Evolutionary conservation across 2,329 filamentous ascomycete species (phyloP).

Genomic region (Calonectria henricotiae): DNA sequence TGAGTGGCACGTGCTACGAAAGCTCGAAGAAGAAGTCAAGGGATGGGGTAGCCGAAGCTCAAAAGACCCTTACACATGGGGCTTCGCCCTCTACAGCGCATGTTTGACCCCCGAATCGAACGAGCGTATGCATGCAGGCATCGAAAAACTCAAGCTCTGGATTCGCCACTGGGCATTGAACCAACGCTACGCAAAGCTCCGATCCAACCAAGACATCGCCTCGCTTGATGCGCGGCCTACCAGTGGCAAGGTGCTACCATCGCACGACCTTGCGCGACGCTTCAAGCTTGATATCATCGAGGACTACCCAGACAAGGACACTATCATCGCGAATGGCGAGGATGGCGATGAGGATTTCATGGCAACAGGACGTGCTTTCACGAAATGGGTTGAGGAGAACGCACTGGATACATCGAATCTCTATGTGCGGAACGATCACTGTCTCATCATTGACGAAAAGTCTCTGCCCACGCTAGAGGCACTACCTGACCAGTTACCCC

Average conservation of each 20-base stretch:
- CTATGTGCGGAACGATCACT: constrained; percentile 10
- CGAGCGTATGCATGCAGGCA: constrained; percentile 1
- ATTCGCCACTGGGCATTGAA: constrained; percentile 3
- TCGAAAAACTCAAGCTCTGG: neutral
- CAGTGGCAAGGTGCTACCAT: neutral
- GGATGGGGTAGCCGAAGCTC: neutral
- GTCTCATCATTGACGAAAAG: constrained; percentile 12
- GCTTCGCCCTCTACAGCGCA: neutral
- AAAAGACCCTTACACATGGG: constrained; percentile 10
- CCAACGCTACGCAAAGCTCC: neutral
- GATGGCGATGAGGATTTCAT: neutral
- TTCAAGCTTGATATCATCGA: constrained; percentile 3
- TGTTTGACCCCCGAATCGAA: neutral
- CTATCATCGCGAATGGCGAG: neutral
- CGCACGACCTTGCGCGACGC: constrained; percentile 6
- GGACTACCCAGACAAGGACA: neutral
- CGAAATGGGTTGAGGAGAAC: constrained; percentile 6
- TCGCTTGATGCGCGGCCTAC: constrained; percentile 5
- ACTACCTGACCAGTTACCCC: neutral
- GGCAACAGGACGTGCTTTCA: neutral
- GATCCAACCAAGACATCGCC: neutral
- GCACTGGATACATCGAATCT: constrained; percentile 3
- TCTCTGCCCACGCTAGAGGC: constrained; percentile 2
- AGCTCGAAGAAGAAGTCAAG: neutral
- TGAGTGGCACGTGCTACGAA: neutral